Percentiles rank a stretch among this genome's conserved stretches.
Evolutionary conservation across 345 rosid species (phyloP).

Genomic region (Rubroshorea leprosula): DNA sequence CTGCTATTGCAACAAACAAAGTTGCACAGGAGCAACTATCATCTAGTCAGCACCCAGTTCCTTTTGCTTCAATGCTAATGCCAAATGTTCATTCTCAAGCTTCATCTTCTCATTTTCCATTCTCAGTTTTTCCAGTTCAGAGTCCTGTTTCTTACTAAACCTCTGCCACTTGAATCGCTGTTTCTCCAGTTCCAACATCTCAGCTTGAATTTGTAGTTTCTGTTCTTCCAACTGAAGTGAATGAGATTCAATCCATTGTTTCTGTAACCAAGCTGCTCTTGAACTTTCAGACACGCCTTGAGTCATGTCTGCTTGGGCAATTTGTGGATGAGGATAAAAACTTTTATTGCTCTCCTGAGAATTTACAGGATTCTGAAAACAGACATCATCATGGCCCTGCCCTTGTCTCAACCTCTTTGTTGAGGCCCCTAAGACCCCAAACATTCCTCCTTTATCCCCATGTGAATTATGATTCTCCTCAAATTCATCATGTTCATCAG

Average conservation of each 20-base stretch:
- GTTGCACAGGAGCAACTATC: constrained; percentile 8
- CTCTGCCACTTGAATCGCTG: constrained; percentile 81
- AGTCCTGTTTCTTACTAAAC: constrained; percentile 70
- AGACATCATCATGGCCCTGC: constrained; percentile 45
- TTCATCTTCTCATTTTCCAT: constrained; percentile 87
- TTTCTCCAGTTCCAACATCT: constrained; percentile 78
- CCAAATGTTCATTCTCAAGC: constrained; percentile 76
- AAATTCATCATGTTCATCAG: constrained; percentile 64
- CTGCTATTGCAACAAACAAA: constrained; percentile 6
- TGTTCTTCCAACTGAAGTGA: constrained; percentile 72
- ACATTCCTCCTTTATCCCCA: constrained; percentile 37
- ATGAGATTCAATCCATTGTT: constrained; percentile 63
- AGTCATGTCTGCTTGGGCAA: constrained; percentile 45
- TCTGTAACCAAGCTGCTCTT: constrained; percentile 48
- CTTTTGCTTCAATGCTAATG: constrained; percentile 60
- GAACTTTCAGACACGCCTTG: constrained; percentile 41
- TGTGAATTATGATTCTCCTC: constrained; percentile 46
- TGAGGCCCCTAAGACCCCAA: constrained; percentile 35
- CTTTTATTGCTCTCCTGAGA: constrained; percentile 36
- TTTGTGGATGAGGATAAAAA: constrained; percentile 30
- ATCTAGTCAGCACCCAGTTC: constrained; percentile 31
- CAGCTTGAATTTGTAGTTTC: constrained; percentile 67
- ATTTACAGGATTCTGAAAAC: constrained; percentile 33
- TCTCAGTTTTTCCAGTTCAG: constrained; percentile 64
- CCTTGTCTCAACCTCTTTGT: constrained; percentile 58